Evolutionary conservation across 2,329 filamentous ascomycete genomes (phyloP), one percentile per base, ranked within the genome.

Genomic region (Incumbomyces lentus): DNA sequence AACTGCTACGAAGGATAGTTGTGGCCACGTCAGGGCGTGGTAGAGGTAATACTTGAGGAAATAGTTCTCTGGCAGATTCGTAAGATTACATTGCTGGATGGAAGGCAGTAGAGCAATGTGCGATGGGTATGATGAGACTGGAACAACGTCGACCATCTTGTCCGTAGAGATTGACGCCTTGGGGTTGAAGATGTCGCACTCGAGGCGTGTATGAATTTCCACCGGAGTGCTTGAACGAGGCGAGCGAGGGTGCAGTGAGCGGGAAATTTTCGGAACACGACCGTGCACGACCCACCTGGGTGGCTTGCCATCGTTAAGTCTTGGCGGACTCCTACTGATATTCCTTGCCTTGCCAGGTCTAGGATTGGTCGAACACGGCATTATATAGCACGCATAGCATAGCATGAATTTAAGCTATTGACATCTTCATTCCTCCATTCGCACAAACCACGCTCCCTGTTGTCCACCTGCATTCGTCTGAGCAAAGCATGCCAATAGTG

Each of bases 1-100:
- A 59, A 98, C 88, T 58, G 92, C 92, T 48, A 98, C 90, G 68
- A 89, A 96, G 68, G 84, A 90, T 55, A 98, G 80, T 70, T 96
- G 90, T 38, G 92, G 92, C 92, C 92, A 98, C 59, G 88, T 94
- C 56, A 96, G 81, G 13, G 90, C 89, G 69, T 98, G 92, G 78
- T 98, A 98, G 62, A 98, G 81, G 73, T 98, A 98, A 76, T 98
- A 98, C 77, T 98, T 98, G 70, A 95, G 86, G 67, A 96, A 96
- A 78, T 98, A 98, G 75, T 98, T 98, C 69, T 98, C 92, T 55
- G 92, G 92, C 45, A 98, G 78, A 73, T 98, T 98, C 66, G 93
- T 94, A 64, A 98, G 89, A 74, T 98, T 96, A 63, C 90, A 90
- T 68, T 93, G 88, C 71, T 98, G 92, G 64, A 98, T 84, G 54